Evolutionary conservation across 176 grass and related monocot genomes (phyloP).

Genomic region (Rhynchospora breviuscula): DNA sequence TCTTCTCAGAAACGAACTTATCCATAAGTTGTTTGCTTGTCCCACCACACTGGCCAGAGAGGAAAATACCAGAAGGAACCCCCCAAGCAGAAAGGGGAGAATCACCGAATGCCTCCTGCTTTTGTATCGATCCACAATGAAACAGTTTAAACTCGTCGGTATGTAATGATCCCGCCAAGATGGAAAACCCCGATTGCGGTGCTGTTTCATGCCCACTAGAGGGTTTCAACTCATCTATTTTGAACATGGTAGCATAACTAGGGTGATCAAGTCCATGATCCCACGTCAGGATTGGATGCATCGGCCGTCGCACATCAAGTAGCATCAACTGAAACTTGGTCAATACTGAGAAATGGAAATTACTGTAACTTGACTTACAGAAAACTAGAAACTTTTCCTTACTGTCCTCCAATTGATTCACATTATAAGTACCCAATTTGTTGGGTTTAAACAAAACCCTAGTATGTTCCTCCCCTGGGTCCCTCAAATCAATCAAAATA

Average conservation of each 20-base stretch:
- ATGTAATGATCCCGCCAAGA: conserved; percentile 68
- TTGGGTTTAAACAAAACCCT: conserved; percentile 43
- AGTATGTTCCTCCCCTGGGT: conserved; percentile 7
- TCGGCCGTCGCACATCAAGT: conserved; percentile 49
- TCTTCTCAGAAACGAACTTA: conserved; percentile 35
- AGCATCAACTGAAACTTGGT: conserved; percentile 54
- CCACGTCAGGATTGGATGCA: conserved; percentile 58
- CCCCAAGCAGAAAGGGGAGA: conserved; percentile 50
- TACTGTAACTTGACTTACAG: conserved; percentile 56
- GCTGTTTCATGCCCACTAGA: conserved; percentile 46
- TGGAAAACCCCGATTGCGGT: conserved; percentile 51
- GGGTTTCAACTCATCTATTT: conserved; percentile 47
- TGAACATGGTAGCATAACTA: conserved; percentile 60
- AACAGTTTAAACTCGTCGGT: conserved; percentile 54
- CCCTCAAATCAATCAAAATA: conserved; percentile 64
- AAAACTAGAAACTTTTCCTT: conserved; percentile 59
- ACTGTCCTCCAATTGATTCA: conserved; percentile 30
- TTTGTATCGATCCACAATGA: conserved; percentile 45
- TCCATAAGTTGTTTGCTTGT: conserved; percentile 34
- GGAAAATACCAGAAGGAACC: conserved; percentile 50
- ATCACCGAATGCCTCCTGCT: conserved; percentile 30
- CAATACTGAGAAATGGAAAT: conserved; percentile 58
- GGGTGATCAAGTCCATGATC: conserved; percentile 55
- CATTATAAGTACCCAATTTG: conserved; percentile 9
- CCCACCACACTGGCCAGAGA: conserved; percentile 31